These are phyloP conservation scores for Emmonsiellopsis sp. DNA, from an alignment of 2,329 filamentous ascomycete genomes.

Conservation along the genomic window DNA sequence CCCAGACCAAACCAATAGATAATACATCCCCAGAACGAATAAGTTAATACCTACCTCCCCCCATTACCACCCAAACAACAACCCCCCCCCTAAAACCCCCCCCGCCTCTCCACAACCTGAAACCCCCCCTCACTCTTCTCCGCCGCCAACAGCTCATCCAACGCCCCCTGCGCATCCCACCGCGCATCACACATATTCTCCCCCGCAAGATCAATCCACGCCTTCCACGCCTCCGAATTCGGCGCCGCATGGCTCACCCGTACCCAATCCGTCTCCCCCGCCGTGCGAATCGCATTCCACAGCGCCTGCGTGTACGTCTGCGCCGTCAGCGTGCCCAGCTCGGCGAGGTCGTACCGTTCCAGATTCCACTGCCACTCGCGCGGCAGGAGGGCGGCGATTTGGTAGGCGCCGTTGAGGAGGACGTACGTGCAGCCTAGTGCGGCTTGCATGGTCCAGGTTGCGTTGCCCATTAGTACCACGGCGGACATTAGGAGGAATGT, in stretches of 20 bases:
- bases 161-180: conserved; percentile 6
- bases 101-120: background rate
- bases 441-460: conserved; percentile 51
- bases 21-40: too few relatives aligned
- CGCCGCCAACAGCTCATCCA: background rate
- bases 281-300: conserved; percentile 51
- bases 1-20: too few relatives aligned
- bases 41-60: too few relatives aligned
- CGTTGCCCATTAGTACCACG: conserved; percentile 53
- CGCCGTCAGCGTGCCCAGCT: conserved; percentile 35
- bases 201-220: conserved; percentile 37
- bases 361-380: conserved; percentile 48
- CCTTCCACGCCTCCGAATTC: conserved; percentile 42
- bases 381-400: conserved; percentile 44
- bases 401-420: conserved; percentile 51
- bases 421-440: conserved; percentile 51
- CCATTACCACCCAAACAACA: too few relatives aligned
- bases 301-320: conserved; percentile 47
- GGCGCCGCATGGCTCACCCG: conserved; percentile 44
- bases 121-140: conserved; percentile 4
- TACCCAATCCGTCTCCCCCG: conserved; percentile 45
- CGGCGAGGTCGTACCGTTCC: conserved; percentile 38
- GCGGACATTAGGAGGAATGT: conserved; percentile 53
- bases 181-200: conserved; percentile 9
- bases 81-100: too few relatives aligned